Percentiles rank a stretch among this genome's conserved stretches.
phyloP scores from a whole-genome alignment of 306 rosid genomes.

The Medicago truncatula region DNA sequence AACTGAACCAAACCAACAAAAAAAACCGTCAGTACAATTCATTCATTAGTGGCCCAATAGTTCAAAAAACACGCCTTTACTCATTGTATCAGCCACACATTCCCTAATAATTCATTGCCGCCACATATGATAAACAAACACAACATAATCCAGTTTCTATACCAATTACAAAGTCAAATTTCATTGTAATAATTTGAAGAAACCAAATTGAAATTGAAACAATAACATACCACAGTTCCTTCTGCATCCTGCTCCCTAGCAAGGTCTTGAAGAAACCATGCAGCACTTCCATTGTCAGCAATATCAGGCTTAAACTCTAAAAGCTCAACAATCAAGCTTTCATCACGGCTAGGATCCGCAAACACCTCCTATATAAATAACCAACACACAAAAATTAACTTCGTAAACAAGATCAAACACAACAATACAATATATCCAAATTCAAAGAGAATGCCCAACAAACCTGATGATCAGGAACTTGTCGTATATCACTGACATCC shows the following conservation, averaged over 20 bases:
- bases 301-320: constrained; percentile 72
- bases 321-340: constrained; percentile 85
- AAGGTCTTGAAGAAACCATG: constrained; percentile 94
- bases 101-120: neutral
- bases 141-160: constrained; percentile 12
- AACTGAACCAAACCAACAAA: constrained; percentile 17
- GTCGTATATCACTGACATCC: constrained; percentile 81
- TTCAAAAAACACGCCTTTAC: neutral
- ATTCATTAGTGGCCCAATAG: neutral
- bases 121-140: neutral
- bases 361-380: constrained; percentile 64
- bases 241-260: constrained; percentile 83
- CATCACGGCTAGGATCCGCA: constrained; percentile 78
- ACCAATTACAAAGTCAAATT: constrained; percentile 21
- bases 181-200: neutral
- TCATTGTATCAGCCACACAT: constrained; percentile 15
- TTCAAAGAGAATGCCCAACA: constrained; percentile 11
- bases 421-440: constrained; percentile 4
- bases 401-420: constrained; percentile 3
- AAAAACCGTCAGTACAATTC: neutral
- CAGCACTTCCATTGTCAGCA: constrained; percentile 79
- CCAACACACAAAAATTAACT: constrained; percentile 17
- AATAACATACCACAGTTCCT: constrained; percentile 65
- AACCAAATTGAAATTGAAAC: constrained; percentile 8
- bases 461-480: constrained; percentile 95